These are phyloP conservation scores for Colletotrichum truncatum DNA, from an alignment of 2,329 filamentous ascomycete species.

Conservation along the genomic window DNA sequence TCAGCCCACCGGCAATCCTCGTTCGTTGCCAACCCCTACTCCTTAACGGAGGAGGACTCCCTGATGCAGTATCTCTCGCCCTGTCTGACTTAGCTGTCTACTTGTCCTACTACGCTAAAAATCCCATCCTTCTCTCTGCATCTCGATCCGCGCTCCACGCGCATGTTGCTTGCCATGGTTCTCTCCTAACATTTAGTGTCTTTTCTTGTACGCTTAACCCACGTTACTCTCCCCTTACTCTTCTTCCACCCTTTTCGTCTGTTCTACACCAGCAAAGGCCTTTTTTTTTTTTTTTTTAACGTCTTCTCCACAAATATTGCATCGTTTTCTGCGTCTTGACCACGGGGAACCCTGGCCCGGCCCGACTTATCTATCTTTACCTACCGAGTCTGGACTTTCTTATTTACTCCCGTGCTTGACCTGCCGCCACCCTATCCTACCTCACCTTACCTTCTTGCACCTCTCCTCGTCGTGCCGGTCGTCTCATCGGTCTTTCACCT, in stretches of 20 bases:
- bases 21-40: background rate
- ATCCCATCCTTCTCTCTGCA: constrained; percentile 19
- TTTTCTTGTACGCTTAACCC: background rate
- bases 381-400: background rate
- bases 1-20: background rate
- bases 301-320: constrained; percentile 27
- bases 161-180: constrained; percentile 25
- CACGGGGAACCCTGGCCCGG: constrained; percentile 19
- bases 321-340: constrained; percentile 25
- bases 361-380: background rate
- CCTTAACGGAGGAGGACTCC: constrained; percentile 1
- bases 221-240: background rate
- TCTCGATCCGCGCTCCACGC: constrained; percentile 29
- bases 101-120: constrained; percentile 27
- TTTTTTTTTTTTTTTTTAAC: background rate
- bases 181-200: constrained; percentile 8
- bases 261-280: background rate
- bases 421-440: background rate
- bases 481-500: background rate
- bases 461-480: constrained; percentile 5
- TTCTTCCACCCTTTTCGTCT: background rate
- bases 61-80: constrained; percentile 24
- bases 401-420: constrained; percentile 16
- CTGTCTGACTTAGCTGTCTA: constrained; percentile 11
- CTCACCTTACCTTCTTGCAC: background rate